phyloP scores from a whole-genome alignment of 192 early-diverging fungal genomes.

The Geosiphon pyriformis region DNA sequence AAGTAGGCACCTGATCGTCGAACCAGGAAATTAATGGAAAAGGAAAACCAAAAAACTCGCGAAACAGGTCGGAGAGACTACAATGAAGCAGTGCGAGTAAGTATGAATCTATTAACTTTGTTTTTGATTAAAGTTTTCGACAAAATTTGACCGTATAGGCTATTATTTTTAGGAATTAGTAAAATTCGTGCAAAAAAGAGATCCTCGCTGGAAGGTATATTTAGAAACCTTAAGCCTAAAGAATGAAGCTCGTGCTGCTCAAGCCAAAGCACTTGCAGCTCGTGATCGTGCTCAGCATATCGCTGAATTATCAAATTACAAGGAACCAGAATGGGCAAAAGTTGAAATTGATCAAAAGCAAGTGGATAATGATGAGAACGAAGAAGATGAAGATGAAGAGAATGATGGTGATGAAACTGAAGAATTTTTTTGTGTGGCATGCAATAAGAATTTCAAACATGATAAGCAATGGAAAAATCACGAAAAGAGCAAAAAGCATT shows the following conservation, averaged over 20 bases:
- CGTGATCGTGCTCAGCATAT: slow-evolving; percentile 50
- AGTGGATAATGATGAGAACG: slow-evolving; percentile 34
- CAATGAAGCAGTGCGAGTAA: slow-evolving; percentile 64
- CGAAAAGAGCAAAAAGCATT: slow-evolving; percentile 81
- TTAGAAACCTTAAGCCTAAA: slow-evolving; percentile 48
- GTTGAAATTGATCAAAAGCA: slow-evolving; percentile 39
- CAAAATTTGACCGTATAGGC: not conserved
- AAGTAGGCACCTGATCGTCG: slow-evolving; percentile 66
- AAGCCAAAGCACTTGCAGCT: slow-evolving; percentile 54
- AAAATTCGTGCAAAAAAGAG: slow-evolving; percentile 75
- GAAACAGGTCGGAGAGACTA: slow-evolving; percentile 69
- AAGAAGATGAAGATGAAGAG: slow-evolving; percentile 37
- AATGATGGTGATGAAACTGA: slow-evolving; percentile 49
- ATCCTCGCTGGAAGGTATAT: slow-evolving; percentile 79
- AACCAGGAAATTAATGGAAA: slow-evolving; percentile 80
- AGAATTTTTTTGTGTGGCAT: slow-evolving; percentile 78
- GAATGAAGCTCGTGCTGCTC: slow-evolving; percentile 49
- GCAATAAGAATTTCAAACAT: slow-evolving; percentile 84
- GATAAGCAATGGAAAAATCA: slow-evolving; percentile 79
- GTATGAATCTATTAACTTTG: not conserved
- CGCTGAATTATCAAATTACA: slow-evolving; percentile 49
- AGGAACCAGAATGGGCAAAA: slow-evolving; percentile 71
- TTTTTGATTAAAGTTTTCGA: not conserved
- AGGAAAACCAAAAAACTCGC: slow-evolving; percentile 83
- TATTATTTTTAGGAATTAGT: slow-evolving; percentile 54